A percentile compares a stretch with the other conserved stretches of the same genome.
These are phyloP conservation scores for Castanea mollissima DNA, from an alignment of 306 rosid genomes.

Conservation along the genomic window DNA sequence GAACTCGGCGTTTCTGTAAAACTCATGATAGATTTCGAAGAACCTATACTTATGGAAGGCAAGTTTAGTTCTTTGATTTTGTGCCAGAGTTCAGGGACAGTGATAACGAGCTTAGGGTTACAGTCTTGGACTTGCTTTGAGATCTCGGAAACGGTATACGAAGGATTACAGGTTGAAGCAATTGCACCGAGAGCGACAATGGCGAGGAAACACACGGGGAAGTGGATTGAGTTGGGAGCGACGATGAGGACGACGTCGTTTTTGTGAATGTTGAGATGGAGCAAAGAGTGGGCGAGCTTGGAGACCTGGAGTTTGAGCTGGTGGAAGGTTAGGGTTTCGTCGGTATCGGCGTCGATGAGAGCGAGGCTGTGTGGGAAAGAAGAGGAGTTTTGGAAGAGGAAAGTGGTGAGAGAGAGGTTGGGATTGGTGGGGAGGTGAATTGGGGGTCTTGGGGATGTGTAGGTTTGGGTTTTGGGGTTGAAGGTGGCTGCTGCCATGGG, in stretches of 20 bases:
- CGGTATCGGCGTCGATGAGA: conserved; percentile 34
- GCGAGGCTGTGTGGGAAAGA: conserved; percentile 24
- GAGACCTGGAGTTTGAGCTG: conserved; percentile 36
- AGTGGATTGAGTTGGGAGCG: conserved; percentile 26
- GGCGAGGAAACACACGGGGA: conserved; percentile 18
- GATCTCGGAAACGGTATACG: conserved; percentile 25
- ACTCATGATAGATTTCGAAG: neutral
- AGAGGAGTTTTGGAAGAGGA: conserved; percentile 43
- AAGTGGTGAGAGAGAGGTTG: conserved; percentile 41
- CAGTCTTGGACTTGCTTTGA: conserved; percentile 36
- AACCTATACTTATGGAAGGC: conserved; percentile 19
- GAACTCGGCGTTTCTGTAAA: neutral
- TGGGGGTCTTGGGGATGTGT: conserved; percentile 38
- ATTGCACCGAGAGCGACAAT: conserved; percentile 20
- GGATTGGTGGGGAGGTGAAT: conserved; percentile 36
- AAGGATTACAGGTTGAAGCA: conserved; percentile 27
- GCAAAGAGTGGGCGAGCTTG: conserved; percentile 20
- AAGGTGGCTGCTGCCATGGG: neutral
- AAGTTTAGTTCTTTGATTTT: conserved; percentile 20
- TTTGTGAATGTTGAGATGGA: conserved; percentile 16
- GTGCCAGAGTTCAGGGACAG: conserved; percentile 24
- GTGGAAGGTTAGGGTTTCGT: conserved; percentile 33
- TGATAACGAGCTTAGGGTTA: conserved; percentile 34
- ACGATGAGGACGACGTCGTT: conserved; percentile 34
- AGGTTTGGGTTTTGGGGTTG: neutral